These are phyloP conservation scores for Tetrahymena borealis DNA, from an alignment of 73 alveolate species.

Conservation along the genomic window DNA sequence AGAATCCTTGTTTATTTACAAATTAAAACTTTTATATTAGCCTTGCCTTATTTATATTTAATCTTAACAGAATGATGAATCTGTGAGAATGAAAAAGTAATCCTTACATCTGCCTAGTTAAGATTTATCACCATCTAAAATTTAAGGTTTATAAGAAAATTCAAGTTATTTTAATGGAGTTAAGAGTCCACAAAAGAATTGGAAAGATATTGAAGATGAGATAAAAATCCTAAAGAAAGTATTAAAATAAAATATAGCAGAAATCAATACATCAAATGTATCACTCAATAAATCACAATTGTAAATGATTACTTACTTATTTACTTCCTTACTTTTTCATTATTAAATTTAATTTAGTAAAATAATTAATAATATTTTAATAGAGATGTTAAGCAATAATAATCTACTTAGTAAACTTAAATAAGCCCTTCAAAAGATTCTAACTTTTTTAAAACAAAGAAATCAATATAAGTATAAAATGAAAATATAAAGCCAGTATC, in stretches of 20 bases:
- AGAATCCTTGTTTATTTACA: background rate
- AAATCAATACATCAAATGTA: background rate
- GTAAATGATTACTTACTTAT: no score
- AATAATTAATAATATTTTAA: background rate
- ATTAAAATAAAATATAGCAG: background rate
- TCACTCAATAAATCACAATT: background rate
- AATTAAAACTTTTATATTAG: background rate
- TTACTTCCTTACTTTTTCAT: no score
- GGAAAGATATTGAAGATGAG: background rate
- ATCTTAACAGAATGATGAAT: background rate
- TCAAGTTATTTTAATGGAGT: background rate
- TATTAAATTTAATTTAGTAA: background rate
- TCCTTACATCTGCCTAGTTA: background rate
- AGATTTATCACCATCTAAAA: background rate
- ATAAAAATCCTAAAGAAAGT: background rate
- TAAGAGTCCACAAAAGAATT: background rate
- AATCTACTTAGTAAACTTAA: background rate
- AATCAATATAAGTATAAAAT: background rate
- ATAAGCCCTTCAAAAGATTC: background rate
- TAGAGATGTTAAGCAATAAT: background rate
- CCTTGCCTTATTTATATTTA: no score
- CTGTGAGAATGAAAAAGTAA: background rate
- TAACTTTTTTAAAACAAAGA: background rate
- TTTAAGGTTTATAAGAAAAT: background rate
- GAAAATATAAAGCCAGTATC: background rate